Conservation (phyloP, 345 rosid genomes). For the Eucalyptus curtisii region DNA sequence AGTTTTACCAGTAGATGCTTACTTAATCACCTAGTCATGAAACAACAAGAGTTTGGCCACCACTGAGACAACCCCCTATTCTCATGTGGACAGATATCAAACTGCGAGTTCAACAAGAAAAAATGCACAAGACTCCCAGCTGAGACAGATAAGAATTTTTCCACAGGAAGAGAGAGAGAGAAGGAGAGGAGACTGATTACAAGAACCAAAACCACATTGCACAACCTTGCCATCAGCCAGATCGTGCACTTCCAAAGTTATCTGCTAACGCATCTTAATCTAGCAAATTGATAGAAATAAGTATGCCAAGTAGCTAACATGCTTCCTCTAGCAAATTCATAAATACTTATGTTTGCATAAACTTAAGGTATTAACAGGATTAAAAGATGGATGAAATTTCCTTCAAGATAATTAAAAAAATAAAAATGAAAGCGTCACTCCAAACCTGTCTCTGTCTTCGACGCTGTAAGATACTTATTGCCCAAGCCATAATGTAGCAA, state of each 20-base stretch:
- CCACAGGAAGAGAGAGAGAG: not conserved
- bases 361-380: not conserved
- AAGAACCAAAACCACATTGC: not conserved
- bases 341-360: not conserved
- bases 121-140: not conserved
- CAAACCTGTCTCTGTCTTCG: constrained; percentile 91
- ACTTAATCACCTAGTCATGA: not conserved
- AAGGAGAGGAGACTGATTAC: not conserved
- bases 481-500: constrained; percentile 99
- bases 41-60: not conserved
- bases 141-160: not conserved
- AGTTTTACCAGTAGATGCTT: not conserved
- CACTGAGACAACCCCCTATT: not conserved
- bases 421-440: not conserved
- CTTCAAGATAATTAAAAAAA: not conserved
- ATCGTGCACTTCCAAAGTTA: not conserved
- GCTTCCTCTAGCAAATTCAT: not conserved
- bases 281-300: not conserved
- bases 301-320: not conserved
- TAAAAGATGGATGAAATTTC: not conserved
- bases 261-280: not conserved
- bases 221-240: not conserved
- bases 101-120: not conserved
- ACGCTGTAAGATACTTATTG: constrained; percentile 82
- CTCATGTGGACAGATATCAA: not conserved